phyloP scores from a whole-genome alignment of 2,329 filamentous ascomycete species.

The Penicillium italicum region DNA sequence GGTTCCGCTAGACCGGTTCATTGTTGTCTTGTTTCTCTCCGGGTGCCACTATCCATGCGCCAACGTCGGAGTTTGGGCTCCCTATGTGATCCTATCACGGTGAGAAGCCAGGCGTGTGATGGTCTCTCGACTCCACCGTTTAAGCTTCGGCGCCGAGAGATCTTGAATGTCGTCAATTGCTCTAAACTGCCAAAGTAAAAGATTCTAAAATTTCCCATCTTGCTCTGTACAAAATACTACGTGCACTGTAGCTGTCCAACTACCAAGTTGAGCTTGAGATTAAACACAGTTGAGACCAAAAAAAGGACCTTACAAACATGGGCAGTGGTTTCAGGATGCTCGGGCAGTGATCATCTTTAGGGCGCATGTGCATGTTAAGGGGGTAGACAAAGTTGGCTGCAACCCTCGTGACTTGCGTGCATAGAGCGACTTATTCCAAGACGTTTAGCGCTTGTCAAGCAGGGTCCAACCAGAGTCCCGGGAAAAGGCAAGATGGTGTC shows the following conservation, averaged over 20 bases:
- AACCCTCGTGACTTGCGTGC: constrained; percentile 24
- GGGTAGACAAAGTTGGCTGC: constrained; percentile 1
- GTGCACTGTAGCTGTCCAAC: background rate
- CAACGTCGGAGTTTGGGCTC: background rate
- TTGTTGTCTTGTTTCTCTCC: background rate
- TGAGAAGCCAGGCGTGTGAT: background rate
- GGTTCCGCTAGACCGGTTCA: background rate
- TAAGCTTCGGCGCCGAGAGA: constrained; percentile 7
- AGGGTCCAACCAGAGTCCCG: constrained; percentile 14
- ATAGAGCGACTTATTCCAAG: constrained; percentile 20
- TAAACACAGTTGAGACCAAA: background rate
- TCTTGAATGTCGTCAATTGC: constrained; percentile 10
- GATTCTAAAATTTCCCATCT: background rate
- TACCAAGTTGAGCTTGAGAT: background rate
- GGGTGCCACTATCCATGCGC: background rate
- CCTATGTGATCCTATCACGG: constrained; percentile 2
- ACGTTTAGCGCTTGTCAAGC: constrained; percentile 21
- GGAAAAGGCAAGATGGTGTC: constrained; percentile 9
- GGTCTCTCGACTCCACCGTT: constrained; percentile 12
- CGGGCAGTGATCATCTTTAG: background rate
- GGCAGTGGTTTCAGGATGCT: background rate
- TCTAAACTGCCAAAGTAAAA: background rate
- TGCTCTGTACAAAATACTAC: background rate
- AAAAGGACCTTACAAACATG: background rate
- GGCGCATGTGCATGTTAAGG: constrained; percentile 2